Percentiles rank a stretch among this genome's conserved stretches.
Conservation (phyloP, 148 eudicot genomes). For the Rhododendron mucronatum region DNA sequence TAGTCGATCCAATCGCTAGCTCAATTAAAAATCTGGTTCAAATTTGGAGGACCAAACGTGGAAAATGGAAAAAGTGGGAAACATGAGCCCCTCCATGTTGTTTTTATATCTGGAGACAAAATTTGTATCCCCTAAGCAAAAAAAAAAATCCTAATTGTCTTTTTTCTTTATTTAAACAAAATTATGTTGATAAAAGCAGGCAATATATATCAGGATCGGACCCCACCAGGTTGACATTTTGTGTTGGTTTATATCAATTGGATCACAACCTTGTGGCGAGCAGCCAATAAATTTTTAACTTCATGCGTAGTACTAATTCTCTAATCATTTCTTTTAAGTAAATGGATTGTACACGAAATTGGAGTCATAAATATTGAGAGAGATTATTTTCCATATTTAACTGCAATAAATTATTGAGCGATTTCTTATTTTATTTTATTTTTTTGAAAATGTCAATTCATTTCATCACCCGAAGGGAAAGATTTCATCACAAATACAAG, state of each 20-base stretch:
- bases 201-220: background rate
- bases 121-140: too few species aligned
- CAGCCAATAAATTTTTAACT: background rate
- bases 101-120: too few species aligned
- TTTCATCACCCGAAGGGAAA: too few species aligned
- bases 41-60: background rate
- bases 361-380: background rate
- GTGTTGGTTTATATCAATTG: background rate
- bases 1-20: too few species aligned
- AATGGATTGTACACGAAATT: background rate
- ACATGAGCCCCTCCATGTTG: background rate
- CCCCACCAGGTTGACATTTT: background rate
- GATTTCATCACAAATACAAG: too few species aligned
- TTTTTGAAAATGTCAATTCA: too few species aligned
- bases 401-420: background rate
- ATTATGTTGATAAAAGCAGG: background rate
- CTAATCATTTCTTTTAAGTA: background rate
- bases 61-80: background rate
- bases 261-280: background rate
- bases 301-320: too few species aligned
- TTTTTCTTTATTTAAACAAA: too few species aligned
- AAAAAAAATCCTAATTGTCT: too few species aligned
- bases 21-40: background rate
- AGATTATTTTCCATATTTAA: too few species aligned
- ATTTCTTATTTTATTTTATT: too few species aligned